Percentiles rank a stretch among this genome's conserved stretches.
Evolutionary conservation across 73 alveolate genomes (phyloP).

Genomic region (Paramecium sonneborni): DNA sequence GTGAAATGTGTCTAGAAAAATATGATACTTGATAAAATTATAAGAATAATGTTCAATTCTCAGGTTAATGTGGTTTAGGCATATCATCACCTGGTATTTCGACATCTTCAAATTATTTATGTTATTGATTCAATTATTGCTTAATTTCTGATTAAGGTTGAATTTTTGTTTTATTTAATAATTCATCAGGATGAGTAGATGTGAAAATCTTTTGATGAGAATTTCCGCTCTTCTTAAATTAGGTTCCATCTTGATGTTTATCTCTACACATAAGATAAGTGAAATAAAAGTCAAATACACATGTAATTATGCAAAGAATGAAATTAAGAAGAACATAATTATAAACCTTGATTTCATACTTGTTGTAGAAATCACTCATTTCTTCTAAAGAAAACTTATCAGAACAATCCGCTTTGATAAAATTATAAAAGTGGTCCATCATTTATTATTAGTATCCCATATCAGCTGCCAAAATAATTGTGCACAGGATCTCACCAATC

Average conservation of each 20-base stretch:
- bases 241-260: neutral
- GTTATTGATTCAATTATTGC: neutral
- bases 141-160: neutral
- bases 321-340: conserved; percentile 1
- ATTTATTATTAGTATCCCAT: neutral
- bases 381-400: neutral
- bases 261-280: conserved; percentile 20
- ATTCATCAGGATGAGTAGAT: conserved; percentile 9
- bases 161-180: neutral
- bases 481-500: conserved; percentile 10
- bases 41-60: neutral
- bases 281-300: neutral
- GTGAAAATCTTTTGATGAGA: neutral
- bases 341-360: neutral
- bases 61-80: neutral
- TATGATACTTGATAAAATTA: conserved; percentile 5
- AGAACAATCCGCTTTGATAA: neutral
- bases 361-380: neutral
- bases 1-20: neutral
- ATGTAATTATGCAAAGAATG: neutral
- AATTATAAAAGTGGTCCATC: neutral
- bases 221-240: neutral
- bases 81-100: neutral
- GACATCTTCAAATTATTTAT: neutral
- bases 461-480: neutral